Evolutionary conservation across 2,329 filamentous ascomycete genomes (phyloP).

Genomic region (Coniochaeta pulveracea): DNA sequence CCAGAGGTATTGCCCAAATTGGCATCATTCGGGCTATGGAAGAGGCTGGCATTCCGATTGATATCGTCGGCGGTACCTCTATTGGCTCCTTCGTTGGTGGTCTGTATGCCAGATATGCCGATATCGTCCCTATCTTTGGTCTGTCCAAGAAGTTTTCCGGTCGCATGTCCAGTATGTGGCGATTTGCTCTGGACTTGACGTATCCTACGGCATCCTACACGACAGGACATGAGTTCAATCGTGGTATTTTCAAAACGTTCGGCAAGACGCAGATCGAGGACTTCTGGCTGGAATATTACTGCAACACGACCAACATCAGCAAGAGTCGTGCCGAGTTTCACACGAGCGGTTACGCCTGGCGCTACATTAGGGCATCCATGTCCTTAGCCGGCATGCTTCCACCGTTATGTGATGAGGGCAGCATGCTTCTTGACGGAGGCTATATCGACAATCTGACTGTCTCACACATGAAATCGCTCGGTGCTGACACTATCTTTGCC

Average conservation of each 20-base stretch:
- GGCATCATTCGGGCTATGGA: slow-evolving; percentile 92
- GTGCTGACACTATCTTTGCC: slow-evolving; percentile 89
- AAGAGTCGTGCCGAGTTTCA: slow-evolving; percentile 88
- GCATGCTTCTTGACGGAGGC: slow-evolving; percentile 90
- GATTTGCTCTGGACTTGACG: slow-evolving; percentile 91
- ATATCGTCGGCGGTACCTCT: slow-evolving; percentile 89
- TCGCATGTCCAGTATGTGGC: slow-evolving; percentile 98
- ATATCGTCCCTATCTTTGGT: slow-evolving; percentile 94
- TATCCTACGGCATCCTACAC: slow-evolving; percentile 97
- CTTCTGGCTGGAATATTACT: slow-evolving; percentile 98
- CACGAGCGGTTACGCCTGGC: slow-evolving; percentile 93
- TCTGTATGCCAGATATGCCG: slow-evolving; percentile 89
- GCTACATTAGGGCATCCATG: slow-evolving; percentile 95
- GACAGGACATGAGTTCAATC: slow-evolving; percentile 96
- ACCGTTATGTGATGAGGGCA: slow-evolving; percentile 90
- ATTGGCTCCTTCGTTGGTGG: slow-evolving; percentile 94
- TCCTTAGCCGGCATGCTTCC: slow-evolving; percentile 86
- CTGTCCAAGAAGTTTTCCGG: slow-evolving; percentile 95
- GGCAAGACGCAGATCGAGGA: slow-evolving; percentile 96
- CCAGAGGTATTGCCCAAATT: slow-evolving; percentile 82
- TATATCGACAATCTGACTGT: slow-evolving; percentile 97
- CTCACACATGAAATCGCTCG: slow-evolving; percentile 90
- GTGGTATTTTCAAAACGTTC: slow-evolving; percentile 97
- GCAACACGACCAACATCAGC: slow-evolving; percentile 98
- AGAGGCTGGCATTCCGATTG: slow-evolving; percentile 91